phyloP scores from a whole-genome alignment of 352 stramenopile species.

The Hyaloperonospora brassicae region DNA sequence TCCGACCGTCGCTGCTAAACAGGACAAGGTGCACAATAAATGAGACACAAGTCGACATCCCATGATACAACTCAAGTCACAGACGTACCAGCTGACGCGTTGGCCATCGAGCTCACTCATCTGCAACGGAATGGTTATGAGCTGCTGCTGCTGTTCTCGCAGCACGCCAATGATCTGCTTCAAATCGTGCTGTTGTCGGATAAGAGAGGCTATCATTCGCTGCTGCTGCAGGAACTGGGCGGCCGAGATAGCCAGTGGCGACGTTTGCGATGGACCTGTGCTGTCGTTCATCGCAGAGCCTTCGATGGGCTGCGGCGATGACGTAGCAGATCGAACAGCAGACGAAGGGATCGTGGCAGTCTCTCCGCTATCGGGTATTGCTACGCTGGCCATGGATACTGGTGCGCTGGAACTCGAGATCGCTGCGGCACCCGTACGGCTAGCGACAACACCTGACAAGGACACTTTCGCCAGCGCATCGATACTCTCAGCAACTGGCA shows the following conservation, averaged over 20 bases:
- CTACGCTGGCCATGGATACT: conserved; percentile 6
- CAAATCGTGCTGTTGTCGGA: conserved; percentile 74
- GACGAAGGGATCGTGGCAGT: conserved; percentile 5
- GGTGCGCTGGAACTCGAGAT: not conserved
- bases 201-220: conserved; percentile 72
- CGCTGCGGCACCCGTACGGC: conserved; percentile 2
- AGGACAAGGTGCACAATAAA: conserved; percentile 5
- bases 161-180: conserved; percentile 74
- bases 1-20: conserved; percentile 20
- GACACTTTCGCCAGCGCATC: conserved; percentile 6
- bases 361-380: conserved; percentile 10
- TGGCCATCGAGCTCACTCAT: conserved; percentile 59
- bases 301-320: conserved; percentile 14
- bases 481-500: conserved; percentile 11
- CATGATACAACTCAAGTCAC: not conserved
- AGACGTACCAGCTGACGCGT: conserved; percentile 37
- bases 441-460: conserved; percentile 3
- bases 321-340: conserved; percentile 8
- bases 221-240: conserved; percentile 75
- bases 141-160: conserved; percentile 69
- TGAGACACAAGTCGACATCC: conserved; percentile 1
- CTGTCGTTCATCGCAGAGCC: conserved; percentile 11
- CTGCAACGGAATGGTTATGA: conserved; percentile 60
- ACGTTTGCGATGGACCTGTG: conserved; percentile 33
- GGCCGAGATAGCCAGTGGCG: conserved; percentile 52